Evolutionary conservation across 495 filamentous ascomycete species (phyloP).

Genomic region (Penicillium lividum): DNA sequence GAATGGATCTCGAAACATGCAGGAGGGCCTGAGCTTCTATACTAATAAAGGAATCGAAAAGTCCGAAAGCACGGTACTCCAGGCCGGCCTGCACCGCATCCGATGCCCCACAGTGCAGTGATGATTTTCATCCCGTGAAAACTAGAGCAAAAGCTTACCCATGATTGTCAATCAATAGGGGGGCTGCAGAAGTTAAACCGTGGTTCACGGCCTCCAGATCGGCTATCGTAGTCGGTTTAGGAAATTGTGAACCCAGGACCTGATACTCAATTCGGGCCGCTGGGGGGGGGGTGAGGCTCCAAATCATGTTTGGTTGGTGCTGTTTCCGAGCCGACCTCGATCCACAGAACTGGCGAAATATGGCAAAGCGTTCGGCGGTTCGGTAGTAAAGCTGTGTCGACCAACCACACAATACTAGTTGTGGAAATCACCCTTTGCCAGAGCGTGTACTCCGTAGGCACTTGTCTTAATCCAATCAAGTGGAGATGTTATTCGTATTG

Average conservation of each 20-base stretch:
- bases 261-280: slow-evolving; percentile 7
- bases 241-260: slow-evolving; percentile 2
- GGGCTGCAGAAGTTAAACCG: slow-evolving; percentile 9
- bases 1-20: slow-evolving; percentile 5
- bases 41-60: neutral
- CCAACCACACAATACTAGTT: slow-evolving; percentile 7
- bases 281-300: slow-evolving; percentile 2
- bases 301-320: slow-evolving; percentile 4
- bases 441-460: too few species aligned
- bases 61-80: neutral
- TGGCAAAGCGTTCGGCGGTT: slow-evolving; percentile 1
- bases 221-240: slow-evolving; percentile 5
- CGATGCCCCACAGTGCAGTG: slow-evolving; percentile 7
- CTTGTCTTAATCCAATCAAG: neutral
- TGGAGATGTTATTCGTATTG: slow-evolving; percentile 2
- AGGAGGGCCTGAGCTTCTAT: slow-evolving; percentile 1
- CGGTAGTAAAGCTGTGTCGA: slow-evolving; percentile 15
- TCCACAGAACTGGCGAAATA: slow-evolving; percentile 12
- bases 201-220: slow-evolving; percentile 11
- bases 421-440: neutral
- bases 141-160: neutral
- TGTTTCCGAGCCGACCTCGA: neutral
- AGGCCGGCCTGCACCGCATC: slow-evolving; percentile 2
- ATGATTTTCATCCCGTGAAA: neutral
- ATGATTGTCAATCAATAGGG: slow-evolving; percentile 1